Conservation (phyloP, 257 asterid species). For the Misopates orontium region DNA sequence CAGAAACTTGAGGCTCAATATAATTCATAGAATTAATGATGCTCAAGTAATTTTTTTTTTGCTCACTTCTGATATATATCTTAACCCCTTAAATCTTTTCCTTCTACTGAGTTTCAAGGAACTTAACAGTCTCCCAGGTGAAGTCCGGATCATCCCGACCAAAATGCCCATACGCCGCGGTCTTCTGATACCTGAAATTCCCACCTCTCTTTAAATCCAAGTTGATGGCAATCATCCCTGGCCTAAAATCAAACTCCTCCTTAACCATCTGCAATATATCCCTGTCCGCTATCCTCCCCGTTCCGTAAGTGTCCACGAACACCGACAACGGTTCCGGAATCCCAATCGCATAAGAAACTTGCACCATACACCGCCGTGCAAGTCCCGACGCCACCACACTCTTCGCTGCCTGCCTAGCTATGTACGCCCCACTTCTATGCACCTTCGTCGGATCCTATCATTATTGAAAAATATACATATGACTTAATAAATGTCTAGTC, state of each 20-base stretch:
- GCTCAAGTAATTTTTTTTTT: no score
- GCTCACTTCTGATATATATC: no score
- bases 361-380: constrained; percentile 27
- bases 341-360: constrained; percentile 32
- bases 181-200: constrained; percentile 32
- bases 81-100: no score
- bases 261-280: constrained; percentile 17
- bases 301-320: constrained; percentile 31
- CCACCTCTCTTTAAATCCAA: constrained; percentile 32
- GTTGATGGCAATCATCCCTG: constrained; percentile 29
- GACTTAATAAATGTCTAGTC: no score
- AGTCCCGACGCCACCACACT: constrained; percentile 33
- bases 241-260: constrained; percentile 34
- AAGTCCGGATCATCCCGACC: constrained; percentile 33
- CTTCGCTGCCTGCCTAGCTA: constrained; percentile 26
- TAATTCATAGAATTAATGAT: no score
- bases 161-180: constrained; percentile 38
- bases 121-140: constrained; percentile 32
- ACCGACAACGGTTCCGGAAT: constrained; percentile 26
- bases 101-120: constrained; percentile 2
- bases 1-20: no score
- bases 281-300: constrained; percentile 23
- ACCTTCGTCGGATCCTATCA: constrained; percentile 23
- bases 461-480: no score
- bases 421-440: constrained; percentile 30